These are phyloP conservation scores for Amphicarpaea edgeworthii DNA, from an alignment of 306 rosid genomes.

Conservation along the genomic window DNA sequence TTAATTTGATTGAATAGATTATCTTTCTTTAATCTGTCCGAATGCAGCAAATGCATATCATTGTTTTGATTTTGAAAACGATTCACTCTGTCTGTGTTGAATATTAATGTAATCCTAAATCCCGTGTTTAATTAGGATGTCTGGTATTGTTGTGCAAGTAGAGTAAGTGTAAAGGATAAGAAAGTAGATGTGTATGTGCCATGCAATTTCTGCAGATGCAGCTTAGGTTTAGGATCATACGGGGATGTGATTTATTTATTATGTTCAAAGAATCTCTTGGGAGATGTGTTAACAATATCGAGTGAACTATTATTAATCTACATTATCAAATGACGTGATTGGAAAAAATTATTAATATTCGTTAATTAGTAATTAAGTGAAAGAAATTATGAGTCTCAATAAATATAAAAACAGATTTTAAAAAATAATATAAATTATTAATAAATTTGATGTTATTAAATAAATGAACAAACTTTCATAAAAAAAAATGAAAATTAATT, in stretches of 20 bases:
- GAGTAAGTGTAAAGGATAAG: conserved; percentile 6
- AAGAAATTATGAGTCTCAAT: no score
- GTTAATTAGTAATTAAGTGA: no score
- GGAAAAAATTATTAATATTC: no score
- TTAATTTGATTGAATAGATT: background rate
- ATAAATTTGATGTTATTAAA: no score
- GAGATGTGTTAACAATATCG: no score
- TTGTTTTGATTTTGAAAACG: background rate
- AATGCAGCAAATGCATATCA: background rate
- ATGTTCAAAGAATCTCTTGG: no score
- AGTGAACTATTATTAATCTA: no score
- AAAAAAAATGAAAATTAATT: no score
- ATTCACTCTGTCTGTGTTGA: background rate
- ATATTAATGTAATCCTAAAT: background rate
- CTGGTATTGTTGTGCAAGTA: background rate
- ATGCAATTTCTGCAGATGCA: background rate
- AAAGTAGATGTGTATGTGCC: background rate
- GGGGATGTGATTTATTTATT: background rate
- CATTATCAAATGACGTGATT: no score
- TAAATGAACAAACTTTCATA: no score
- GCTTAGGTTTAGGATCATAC: background rate
- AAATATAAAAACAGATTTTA: no score
- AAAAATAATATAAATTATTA: no score
- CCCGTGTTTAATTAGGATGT: background rate
- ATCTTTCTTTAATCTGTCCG: background rate